Evolutionary conservation across 192 early-diverging fungal genomes (phyloP), one percentile per base, ranked within the genome.

Genomic region (Bifiguratus adelaidae): DNA sequence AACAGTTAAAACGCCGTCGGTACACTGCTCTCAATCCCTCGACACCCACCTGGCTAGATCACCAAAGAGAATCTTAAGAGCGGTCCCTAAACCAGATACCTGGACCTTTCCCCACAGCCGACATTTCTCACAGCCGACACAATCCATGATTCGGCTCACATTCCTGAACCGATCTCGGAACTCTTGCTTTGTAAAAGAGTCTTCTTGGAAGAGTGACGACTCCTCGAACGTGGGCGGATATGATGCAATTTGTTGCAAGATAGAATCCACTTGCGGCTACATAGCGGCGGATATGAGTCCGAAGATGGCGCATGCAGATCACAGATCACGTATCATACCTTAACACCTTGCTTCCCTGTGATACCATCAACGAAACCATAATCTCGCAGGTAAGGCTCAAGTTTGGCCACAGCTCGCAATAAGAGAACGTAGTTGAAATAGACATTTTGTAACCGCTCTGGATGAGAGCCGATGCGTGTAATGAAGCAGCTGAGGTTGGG

Each of bases 91-190:
- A 7, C 96, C 95, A 52, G 87, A 80, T 0, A 78, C 82, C 71
- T 99, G 97, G 6, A 95, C 54, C 57, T 99, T 99, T 19, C 97
- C 97, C 97, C 97, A 99, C 25, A 99, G 68, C 30, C 89, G 63
- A 53, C 97, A 99, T 66, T 99, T 99, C 66, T 99, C 92, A 59
- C 97, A 99, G 1, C 85, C 89, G 19, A 96, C 92, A 61, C 97
- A 99, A 68, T 99, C 97, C 95, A 99, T 97, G 61, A 99, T 95
- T 18, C 80, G 65, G 9, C 93, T 88, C 15, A 99, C 84, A 56
- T 99, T 99, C 44, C 97, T 76, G 71, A 99, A 99, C 50, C 81
- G 80, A 21, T 81, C 71, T 58, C 90, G 78, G 61, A 97, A 90
- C 68, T 97, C 89, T 18, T 76, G 56, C 61, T 90, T 89, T n/a